Evolutionary conservation across 306 rosid species (phyloP).

Genomic region (Amphicarpaea edgeworthii): DNA sequence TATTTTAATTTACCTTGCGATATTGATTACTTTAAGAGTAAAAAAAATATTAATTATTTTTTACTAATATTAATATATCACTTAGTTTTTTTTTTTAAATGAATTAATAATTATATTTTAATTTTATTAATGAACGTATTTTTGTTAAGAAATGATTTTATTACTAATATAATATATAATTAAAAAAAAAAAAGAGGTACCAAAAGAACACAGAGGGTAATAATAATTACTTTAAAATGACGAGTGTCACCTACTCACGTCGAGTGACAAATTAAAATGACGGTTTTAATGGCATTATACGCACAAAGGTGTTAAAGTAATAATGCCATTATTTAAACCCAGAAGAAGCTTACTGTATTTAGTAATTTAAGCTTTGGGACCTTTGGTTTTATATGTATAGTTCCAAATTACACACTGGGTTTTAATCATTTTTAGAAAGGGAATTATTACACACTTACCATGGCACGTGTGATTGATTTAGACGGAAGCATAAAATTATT

Average conservation of each 20-base stretch:
- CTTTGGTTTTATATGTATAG: conserved; percentile 7
- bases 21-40: no score
- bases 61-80: no score
- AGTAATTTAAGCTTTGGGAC: neutral
- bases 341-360: neutral
- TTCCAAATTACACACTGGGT: conserved; percentile 27
- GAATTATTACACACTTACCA: conserved; percentile 8
- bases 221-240: neutral
- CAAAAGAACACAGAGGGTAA: no score
- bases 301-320: neutral
- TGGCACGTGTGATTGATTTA: conserved; percentile 1
- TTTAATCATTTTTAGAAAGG: neutral
- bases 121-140: no score
- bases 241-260: neutral
- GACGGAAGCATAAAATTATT: neutral
- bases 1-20: no score
- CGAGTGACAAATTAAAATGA: conserved; percentile 21
- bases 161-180: no score
- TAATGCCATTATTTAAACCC: conserved; percentile 17
- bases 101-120: no score
- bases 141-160: no score
- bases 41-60: no score
- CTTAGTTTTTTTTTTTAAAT: no score
- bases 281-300: neutral
- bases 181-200: no score